These are phyloP conservation scores for Phlebiopsis flavidoalba DNA, from an alignment of 768 basidiomycete genomes.

Conservation along the genomic window DNA sequence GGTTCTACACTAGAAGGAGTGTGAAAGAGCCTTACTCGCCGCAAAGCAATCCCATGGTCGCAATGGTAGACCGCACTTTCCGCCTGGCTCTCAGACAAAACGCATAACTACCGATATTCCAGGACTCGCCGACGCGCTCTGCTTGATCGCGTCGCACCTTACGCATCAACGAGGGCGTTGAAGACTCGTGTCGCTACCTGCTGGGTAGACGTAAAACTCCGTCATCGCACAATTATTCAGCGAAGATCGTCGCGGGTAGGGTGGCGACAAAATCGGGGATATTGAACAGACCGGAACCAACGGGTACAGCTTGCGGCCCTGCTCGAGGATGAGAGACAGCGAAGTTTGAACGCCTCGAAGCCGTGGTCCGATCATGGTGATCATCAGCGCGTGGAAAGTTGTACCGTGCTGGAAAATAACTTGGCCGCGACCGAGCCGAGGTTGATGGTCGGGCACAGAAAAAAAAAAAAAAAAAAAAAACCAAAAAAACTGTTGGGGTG, in stretches of 20 bases:
- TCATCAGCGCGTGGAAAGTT: slow-evolving; percentile 72
- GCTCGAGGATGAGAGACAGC: slow-evolving; percentile 70
- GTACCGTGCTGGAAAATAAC: slow-evolving; percentile 88
- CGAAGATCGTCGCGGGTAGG: slow-evolving; percentile 94
- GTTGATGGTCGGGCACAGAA: slow-evolving; percentile 83
- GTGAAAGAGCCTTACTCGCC: slow-evolving; percentile 71
- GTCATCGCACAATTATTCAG: slow-evolving; percentile 97
- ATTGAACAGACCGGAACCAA: too few relatives aligned
- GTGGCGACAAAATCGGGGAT: slow-evolving; percentile 81
- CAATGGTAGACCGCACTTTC: slow-evolving; percentile 94
- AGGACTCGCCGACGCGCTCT: slow-evolving; percentile 93
- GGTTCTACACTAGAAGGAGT: neutral
- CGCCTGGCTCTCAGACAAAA: slow-evolving; percentile 97
- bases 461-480: too few relatives aligned
- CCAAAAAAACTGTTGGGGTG: too few relatives aligned
- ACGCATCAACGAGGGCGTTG: slow-evolving; percentile 94
- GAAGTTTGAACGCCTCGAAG: slow-evolving; percentile 91
- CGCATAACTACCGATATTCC: slow-evolving; percentile 96
- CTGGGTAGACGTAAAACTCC: too few relatives aligned
- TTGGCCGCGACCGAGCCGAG: slow-evolving; percentile 86
- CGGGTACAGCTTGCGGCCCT: slow-evolving; percentile 80
- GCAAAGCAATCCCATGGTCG: slow-evolving; percentile 93
- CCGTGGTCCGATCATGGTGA: slow-evolving; percentile 95
- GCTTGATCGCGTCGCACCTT: slow-evolving; percentile 99
- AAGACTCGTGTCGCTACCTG: slow-evolving; percentile 94